Conservation (phyloP, 2,329 filamentous ascomycete species). For the Fusarium continuum region DNA sequence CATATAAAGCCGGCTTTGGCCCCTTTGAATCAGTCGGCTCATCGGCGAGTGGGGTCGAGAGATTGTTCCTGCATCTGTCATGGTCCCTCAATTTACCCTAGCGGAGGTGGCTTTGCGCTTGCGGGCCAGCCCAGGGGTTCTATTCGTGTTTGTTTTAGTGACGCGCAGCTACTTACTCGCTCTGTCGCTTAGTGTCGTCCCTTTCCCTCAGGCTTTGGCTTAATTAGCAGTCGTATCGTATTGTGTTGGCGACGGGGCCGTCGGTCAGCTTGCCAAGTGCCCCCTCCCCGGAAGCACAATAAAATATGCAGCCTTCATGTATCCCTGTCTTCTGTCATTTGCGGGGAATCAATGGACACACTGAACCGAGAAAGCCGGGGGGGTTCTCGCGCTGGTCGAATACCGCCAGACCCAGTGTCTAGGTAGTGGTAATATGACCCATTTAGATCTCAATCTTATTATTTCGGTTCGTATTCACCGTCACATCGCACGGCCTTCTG, state of each 20-base stretch:
- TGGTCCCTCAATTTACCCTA: slow-evolving; percentile 36
- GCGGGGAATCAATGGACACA: slow-evolving; percentile 21
- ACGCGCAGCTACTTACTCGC: not conserved
- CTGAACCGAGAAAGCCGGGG: slow-evolving; percentile 24
- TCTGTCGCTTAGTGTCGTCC: not conserved
- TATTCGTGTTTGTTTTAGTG: slow-evolving; percentile 35
- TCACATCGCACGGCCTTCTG: slow-evolving; percentile 8
- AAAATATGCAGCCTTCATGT: not conserved
- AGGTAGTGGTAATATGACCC: slow-evolving; percentile 10
- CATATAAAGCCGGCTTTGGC: slow-evolving; percentile 9
- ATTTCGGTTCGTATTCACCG: slow-evolving; percentile 34
- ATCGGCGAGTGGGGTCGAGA: slow-evolving; percentile 41
- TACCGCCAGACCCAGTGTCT: slow-evolving; percentile 19
- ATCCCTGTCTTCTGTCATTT: not conserved
- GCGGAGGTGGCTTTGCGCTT: slow-evolving; percentile 35
- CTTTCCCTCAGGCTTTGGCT: slow-evolving; percentile 11
- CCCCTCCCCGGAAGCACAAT: not conserved
- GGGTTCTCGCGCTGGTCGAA: slow-evolving; percentile 22
- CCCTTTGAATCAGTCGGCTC: slow-evolving; percentile 35
- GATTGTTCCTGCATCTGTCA: slow-evolving; percentile 49
- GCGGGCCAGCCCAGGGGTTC: slow-evolving; percentile 8
- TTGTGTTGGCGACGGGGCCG: not conserved
- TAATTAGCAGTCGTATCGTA: slow-evolving; percentile 2
- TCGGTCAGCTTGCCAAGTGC: slow-evolving; percentile 7
- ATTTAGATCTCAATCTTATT: slow-evolving; percentile 20